Evolutionary conservation across 2,329 filamentous ascomycete species (phyloP), one percentile per base, ranked within the genome.

Genomic region (Trichoderma simmonsii): DNA sequence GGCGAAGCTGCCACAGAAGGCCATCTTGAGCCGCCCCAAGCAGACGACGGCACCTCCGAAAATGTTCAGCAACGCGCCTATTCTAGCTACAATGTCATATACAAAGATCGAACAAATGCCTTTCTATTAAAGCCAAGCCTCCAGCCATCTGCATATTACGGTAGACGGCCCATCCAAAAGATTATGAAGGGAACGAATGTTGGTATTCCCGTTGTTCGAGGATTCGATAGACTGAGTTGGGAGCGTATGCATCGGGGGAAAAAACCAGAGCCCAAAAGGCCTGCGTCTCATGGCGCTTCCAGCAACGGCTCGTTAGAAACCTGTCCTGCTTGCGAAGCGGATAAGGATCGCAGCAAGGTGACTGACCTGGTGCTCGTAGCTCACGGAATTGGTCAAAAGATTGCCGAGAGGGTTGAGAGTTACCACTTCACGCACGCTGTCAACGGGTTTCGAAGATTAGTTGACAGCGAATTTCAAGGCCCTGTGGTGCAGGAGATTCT

Each of bases 401-500:
- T 98, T 64, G 97, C 95, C 0, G 94, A 99, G 79, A 88, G 95
- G 14, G 93, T 98, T 73, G 95, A 98, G 81, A 97, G 94, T 76
- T 99, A 95, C 77, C 94, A 98, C 80, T 99, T 99, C 77, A 99
- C 96, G 0, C 95, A 98, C 80, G 93, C 94, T 6, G 95, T 98
- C 79, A 98, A 97, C 78, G 89, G 91, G 0, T 96, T 99, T 76
- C 90, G 96, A 14, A 88, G 95, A 72, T 90, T 93, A 24, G 88
- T 98, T 71, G 97, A 97, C 75, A 85, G 95, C 64, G 95, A 99
- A 79, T 86, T 97, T 51, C 88, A 89, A 34, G 93, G 87, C 39
- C 89, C 92, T 3, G 85, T 87, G 9, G 91, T 98, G n/a, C 93
- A 91, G 79, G 86, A 89, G 0, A 88, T 94, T 69, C 85, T 98